Evolutionary conservation across 495 filamentous ascomycete species (phyloP).

Genomic region (Trichocladium uniseriatum): DNA sequence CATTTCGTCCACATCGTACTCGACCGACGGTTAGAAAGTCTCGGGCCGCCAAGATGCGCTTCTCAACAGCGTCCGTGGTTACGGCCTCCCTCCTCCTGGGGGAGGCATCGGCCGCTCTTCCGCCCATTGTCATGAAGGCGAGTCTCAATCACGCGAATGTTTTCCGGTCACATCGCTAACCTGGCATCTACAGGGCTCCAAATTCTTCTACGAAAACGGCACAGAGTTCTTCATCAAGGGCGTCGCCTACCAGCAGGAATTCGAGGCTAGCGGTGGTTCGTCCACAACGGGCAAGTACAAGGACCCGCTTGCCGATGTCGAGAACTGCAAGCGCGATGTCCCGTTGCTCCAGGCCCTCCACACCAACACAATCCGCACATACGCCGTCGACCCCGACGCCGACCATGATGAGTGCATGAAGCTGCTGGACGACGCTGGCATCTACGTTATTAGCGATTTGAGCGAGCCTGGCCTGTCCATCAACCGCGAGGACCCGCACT

Average conservation of each 20-base stretch:
- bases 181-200: slow-evolving; percentile 31
- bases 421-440: slow-evolving; percentile 71
- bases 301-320: slow-evolving; percentile 63
- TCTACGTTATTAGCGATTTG: slow-evolving; percentile 89
- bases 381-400: slow-evolving; percentile 71
- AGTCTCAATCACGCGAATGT: too few relatives aligned
- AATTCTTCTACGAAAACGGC: slow-evolving; percentile 59
- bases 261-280: slow-evolving; percentile 32
- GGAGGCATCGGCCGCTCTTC: slow-evolving; percentile 46
- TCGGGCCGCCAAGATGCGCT: slow-evolving; percentile 29
- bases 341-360: slow-evolving; percentile 65
- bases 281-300: slow-evolving; percentile 35
- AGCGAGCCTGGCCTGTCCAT: slow-evolving; percentile 73
- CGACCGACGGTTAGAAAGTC: neutral
- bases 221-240: slow-evolving; percentile 83
- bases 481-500: slow-evolving; percentile 65
- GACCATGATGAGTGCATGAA: slow-evolving; percentile 84
- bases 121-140: slow-evolving; percentile 64
- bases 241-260: slow-evolving; percentile 73
- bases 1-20: neutral
- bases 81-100: slow-evolving; percentile 40
- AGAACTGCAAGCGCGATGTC: slow-evolving; percentile 69
- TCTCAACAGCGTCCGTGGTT: slow-evolving; percentile 35
- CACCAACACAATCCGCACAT: slow-evolving; percentile 89
- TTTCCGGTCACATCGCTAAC: neutral